Evolutionary conservation across 257 asterid species (phyloP), one percentile per base, ranked within the genome.

Genomic region (Plantago ovata): DNA sequence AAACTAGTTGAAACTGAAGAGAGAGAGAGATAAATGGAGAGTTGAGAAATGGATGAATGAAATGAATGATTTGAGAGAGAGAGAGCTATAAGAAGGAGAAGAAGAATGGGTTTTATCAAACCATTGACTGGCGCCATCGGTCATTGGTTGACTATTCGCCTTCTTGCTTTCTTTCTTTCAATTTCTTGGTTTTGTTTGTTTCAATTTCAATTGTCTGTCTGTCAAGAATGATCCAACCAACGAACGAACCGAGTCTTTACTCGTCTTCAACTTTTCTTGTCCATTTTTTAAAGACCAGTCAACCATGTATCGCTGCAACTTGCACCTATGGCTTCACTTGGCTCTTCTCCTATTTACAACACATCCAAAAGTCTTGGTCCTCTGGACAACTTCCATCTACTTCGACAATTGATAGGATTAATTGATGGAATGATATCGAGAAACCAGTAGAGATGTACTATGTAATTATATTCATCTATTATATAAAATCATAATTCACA

Each of bases 121-220:
- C 65, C 66, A 33, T 23, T 63, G 56, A 76, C 81, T 63, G 74
- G 80, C 62, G 80, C 77, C 74, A 70, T 71, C 75, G 73, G 65
- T 72, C 49, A 59, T n/a, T 66, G 54, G 62, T 72, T 69, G 77
- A 73, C 79, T 60, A 60, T 68, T 72, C 57, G 39, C 68, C 24
- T 60, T 19, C 61, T 38, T 8, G 18, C 58, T 32, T 41, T 22
- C 63, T 20, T 50, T 44, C 10, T 48, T 24, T 16, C 9, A 6
- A 15, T 3, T 7, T 19, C 0, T 7, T 44, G 0, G 32, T 24
- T 24, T 2, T 2, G 2, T 24, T 5, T 5, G 2, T 5, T 24
- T 5, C 2, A 24, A 24, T 24, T 24, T 5, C 2, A 24, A 24
- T 24, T 24, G 5, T 24, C 32, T 24, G 32, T 24, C 32, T 24